Evolutionary conservation across 257 asterid species (phyloP).

Genomic region (Fraxinus cuspidata): DNA sequence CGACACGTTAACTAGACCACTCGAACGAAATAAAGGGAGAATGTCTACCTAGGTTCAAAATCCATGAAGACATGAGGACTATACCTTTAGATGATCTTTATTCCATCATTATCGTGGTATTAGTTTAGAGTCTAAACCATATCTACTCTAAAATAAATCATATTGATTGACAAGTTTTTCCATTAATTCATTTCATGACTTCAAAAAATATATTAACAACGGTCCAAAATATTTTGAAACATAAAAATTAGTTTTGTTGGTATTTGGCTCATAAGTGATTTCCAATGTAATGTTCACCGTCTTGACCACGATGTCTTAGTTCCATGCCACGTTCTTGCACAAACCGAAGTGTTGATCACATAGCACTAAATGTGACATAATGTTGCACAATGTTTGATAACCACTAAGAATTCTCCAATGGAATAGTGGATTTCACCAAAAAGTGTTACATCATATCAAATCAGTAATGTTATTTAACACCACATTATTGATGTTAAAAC

Average conservation of each 20-base stretch:
- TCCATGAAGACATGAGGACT: neutral
- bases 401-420: slow-evolving; percentile 23
- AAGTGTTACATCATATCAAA: too few species aligned
- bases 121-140: neutral
- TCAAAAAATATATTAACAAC: neutral
- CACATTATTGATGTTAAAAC: too few species aligned
- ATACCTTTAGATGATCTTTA: neutral
- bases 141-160: neutral
- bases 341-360: slow-evolving; percentile 46
- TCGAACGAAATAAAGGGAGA: too few species aligned
- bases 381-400: slow-evolving; percentile 61
- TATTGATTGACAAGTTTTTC: neutral
- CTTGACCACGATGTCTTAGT: slow-evolving; percentile 75
- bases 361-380: slow-evolving; percentile 52
- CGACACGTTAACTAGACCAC: too few species aligned
- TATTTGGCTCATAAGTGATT: slow-evolving; percentile 31
- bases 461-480: too few species aligned
- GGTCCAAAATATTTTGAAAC: neutral
- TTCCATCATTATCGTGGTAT: neutral
- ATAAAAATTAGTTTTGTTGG: slow-evolving; percentile 14
- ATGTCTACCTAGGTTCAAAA: too few species aligned
- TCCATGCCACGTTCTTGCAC: slow-evolving; percentile 50
- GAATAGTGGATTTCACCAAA: too few species aligned
- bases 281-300: slow-evolving; percentile 60
- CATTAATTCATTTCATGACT: neutral